Percentiles rank a stretch among this genome's conserved stretches.
These are phyloP conservation scores for Closterium sp. DNA, from an alignment of 139 green algal species.

Conservation along the genomic window DNA sequence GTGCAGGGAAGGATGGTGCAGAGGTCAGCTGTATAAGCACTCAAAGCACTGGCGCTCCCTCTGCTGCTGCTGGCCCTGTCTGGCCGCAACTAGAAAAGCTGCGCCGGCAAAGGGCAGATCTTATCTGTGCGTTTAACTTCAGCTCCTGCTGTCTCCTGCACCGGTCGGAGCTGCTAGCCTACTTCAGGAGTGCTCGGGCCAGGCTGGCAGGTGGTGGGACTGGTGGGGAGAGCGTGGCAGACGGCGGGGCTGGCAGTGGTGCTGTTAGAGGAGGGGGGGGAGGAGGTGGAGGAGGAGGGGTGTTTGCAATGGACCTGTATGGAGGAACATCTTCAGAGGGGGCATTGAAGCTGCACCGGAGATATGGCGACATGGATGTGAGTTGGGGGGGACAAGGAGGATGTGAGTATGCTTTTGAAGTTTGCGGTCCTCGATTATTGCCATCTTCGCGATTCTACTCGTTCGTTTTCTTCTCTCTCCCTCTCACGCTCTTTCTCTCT, in stretches of 20 bases:
- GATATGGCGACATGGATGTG: constrained; percentile 38
- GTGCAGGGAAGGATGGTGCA: background rate
- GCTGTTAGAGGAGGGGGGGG: background rate
- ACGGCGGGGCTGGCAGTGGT: background rate
- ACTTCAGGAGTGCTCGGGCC: constrained; percentile 13
- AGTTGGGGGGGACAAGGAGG: background rate
- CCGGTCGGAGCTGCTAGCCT: constrained; percentile 20
- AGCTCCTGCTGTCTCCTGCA: constrained; percentile 44
- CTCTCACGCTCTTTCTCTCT: background rate
- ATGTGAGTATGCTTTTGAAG: background rate
- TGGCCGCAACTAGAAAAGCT: background rate
- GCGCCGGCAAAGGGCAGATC: constrained; percentile 5
- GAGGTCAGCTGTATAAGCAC: too few species aligned
- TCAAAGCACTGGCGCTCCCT: background rate
- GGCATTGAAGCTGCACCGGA: constrained; percentile 26
- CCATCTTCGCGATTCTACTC: too few species aligned
- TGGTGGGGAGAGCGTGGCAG: background rate
- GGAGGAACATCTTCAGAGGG: constrained; percentile 35
- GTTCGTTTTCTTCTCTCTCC: background rate
- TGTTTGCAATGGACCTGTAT: constrained; percentile 49
- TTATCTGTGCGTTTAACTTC: constrained; percentile 51
- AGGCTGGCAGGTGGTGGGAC: background rate
- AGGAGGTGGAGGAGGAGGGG: constrained; percentile 4
- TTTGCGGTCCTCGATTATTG: background rate
- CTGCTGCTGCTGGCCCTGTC: background rate